Conservation (phyloP, 805 yeast genomes). For the Nakazawaea peltata region DNA sequence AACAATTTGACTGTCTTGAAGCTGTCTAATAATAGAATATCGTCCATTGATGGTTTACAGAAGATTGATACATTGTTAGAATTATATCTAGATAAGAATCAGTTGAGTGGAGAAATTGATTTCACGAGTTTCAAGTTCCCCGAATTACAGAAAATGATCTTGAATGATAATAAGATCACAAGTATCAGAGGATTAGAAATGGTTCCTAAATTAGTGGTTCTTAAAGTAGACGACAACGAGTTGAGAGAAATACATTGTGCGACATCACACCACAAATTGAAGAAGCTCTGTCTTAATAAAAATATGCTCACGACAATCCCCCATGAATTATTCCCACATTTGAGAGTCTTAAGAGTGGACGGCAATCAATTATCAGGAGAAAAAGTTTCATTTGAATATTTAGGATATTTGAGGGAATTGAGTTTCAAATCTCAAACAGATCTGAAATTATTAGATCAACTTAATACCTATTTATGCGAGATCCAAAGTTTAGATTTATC, state of each 20-base stretch:
- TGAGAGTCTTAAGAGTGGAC: constrained; percentile 38
- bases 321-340: constrained; percentile 25
- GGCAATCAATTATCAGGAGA: constrained; percentile 24
- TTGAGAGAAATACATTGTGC: constrained; percentile 19
- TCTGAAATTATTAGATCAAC: constrained; percentile 14
- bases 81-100: constrained; percentile 34
- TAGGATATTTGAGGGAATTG: constrained; percentile 31
- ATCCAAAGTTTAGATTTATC: constrained; percentile 30
- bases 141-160: constrained; percentile 33
- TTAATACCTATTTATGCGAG: constrained; percentile 16
- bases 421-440: constrained; percentile 30
- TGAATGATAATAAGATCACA: constrained; percentile 33
- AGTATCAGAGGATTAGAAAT: constrained; percentile 26
- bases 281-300: constrained; percentile 28
- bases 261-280: constrained; percentile 21
- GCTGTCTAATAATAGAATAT: constrained; percentile 28
- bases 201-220: constrained; percentile 25
- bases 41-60: constrained; percentile 27
- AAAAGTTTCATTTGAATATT: constrained; percentile 18
- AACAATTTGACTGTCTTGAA: constrained; percentile 34
- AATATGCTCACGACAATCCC: constrained; percentile 28
- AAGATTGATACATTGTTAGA: constrained; percentile 29
- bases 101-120: constrained; percentile 29
- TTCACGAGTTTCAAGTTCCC: constrained; percentile 26
- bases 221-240: constrained; percentile 35